Base-by-base conservation (phyloP, 495 filamentous ascomycete genomes). In the Trichoderma orchidacearum region DNA sequence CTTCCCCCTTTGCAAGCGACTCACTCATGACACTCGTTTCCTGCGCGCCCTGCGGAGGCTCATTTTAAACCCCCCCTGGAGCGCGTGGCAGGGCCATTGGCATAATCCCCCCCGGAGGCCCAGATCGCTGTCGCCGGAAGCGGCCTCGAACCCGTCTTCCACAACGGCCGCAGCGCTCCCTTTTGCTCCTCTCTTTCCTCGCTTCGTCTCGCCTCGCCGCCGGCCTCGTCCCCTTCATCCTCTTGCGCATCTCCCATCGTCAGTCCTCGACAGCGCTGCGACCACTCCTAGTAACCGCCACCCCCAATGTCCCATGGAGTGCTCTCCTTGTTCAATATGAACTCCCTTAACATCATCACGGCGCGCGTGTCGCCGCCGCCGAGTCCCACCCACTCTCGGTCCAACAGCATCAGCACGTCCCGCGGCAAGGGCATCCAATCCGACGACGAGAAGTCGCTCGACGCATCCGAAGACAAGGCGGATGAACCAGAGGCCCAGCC, bases 331-430 rank as follows among this genome's bases (percentile, higher is more conserved):
- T 58, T 58, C 74, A 90, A 84, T 75, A 98, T 98, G 92, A 96
- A 97, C 85, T 95, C 92, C 65, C 74, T 97, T 76, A 95, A 95
- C 72, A 87, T 96, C 69, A 79, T 98, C 69, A 94, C 89, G 61
- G 81, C 87, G 67, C 84, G 87, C 74, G 88, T 93, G 57, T 80
- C 78, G 61, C 78, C 77, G 58, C 66, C 77, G 48, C 67, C 77
- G 59, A 81, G 75, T 63, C 75, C 76, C 13, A 66, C 68, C 35
- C 82, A 82, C 54, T 78, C 81, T 56, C 76, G 85, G 71, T 82
- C 83, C 55, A 85, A 81, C 62, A 87, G 84, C 13, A 75, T 85
- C 41, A n/a, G n/a, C 58, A 78, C 75, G 58, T 78, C 83, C 30
- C 69, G 78, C 35, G 66, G 75, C 57, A 66, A 74, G 17, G 66